Evolutionary conservation across 2,329 filamentous ascomycete genomes (phyloP).

Genomic region (Penicillium frequentans): DNA sequence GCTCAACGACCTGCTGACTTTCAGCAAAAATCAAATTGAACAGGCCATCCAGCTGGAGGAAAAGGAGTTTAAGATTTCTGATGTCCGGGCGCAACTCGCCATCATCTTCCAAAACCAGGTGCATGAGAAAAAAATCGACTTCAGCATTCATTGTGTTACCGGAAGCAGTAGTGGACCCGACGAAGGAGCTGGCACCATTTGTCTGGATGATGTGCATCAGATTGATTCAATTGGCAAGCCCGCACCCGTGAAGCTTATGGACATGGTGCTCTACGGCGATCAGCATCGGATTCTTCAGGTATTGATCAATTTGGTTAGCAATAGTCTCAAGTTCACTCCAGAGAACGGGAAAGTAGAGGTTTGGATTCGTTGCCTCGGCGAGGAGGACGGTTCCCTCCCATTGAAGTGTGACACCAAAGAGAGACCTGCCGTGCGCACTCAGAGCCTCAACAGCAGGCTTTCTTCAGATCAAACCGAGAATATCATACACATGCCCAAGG

Average conservation of each 20-base stretch:
- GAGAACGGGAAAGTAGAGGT: slow-evolving; percentile 72
- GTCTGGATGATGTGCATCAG: background rate
- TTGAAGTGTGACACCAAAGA: background rate
- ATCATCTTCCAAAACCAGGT: slow-evolving; percentile 91
- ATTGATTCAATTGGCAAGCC: slow-evolving; percentile 31
- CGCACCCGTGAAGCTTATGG: slow-evolving; percentile 57
- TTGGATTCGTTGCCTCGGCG: slow-evolving; percentile 66
- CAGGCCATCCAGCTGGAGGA: slow-evolving; percentile 80
- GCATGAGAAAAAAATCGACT: slow-evolving; percentile 72
- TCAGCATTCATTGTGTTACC: slow-evolving; percentile 70
- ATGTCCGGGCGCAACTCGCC: slow-evolving; percentile 77
- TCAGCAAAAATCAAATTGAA: slow-evolving; percentile 92
- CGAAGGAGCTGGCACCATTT: background rate
- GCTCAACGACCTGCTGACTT: slow-evolving; percentile 84
- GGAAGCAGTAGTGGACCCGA: slow-evolving; percentile 7
- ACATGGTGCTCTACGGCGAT: slow-evolving; percentile 91
- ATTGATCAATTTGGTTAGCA: slow-evolving; percentile 77
- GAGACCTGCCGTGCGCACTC: background rate
- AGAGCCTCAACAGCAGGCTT: background rate
- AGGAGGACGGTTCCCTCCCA: background rate
- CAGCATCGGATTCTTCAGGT: slow-evolving; percentile 88
- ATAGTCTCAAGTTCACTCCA: slow-evolving; percentile 88
- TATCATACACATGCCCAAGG: background rate
- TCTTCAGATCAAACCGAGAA: background rate
- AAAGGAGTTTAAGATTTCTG: slow-evolving; percentile 79